Evolutionary conservation across 305 asterid genomes (phyloP).

Genomic region (Fraxinus ornus): DNA sequence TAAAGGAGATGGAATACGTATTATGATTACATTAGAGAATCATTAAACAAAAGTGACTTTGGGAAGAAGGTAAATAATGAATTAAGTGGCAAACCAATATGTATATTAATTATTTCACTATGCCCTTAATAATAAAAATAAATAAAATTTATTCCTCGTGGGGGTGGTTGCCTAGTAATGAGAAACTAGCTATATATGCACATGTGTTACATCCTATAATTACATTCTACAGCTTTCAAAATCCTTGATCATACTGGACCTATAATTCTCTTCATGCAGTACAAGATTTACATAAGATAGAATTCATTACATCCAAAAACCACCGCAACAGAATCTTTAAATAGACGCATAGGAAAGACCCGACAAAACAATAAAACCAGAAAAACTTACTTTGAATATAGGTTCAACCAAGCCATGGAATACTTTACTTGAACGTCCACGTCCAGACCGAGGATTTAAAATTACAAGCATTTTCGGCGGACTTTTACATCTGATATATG

Average conservation of each 20-base stretch:
- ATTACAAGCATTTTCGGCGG: constrained; percentile 92
- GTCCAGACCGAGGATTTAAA: constrained; percentile 94
- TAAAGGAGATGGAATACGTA: background rate
- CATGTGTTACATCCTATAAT: background rate
- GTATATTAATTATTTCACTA: background rate
- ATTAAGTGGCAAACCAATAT: background rate
- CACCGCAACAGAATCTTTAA: background rate
- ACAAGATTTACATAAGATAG: background rate
- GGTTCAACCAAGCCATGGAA: constrained; percentile 87
- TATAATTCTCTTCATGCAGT: constrained; percentile 9
- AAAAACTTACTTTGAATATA: constrained; percentile 70
- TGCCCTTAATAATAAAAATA: background rate
- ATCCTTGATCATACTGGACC: background rate
- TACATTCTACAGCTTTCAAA: background rate
- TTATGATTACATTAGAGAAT: background rate
- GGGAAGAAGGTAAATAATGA: background rate
- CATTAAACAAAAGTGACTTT: background rate
- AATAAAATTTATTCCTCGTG: background rate
- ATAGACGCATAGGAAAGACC: background rate
- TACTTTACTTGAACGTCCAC: constrained; percentile 94
- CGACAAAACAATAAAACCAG: background rate
- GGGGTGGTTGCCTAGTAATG: background rate
- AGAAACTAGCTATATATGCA: background rate
- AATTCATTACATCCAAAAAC: background rate
- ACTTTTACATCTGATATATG: constrained; percentile 76